Evolutionary conservation across 2,329 filamentous ascomycete genomes (phyloP).

Genomic region (Hypoxylon sp.): DNA sequence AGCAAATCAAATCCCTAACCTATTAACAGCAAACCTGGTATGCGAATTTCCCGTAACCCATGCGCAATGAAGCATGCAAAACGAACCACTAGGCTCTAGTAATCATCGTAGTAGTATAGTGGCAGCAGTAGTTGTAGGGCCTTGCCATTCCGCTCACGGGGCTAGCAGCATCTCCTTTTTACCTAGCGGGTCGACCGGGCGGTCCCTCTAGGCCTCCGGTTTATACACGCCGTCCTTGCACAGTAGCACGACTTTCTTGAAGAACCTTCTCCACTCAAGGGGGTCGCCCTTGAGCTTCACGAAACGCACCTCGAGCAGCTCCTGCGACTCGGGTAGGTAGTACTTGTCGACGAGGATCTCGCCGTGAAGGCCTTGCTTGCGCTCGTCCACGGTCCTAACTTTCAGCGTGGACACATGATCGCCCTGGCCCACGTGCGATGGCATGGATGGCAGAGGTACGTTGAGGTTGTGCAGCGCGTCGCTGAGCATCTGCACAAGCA

Average conservation of each 20-base stretch:
- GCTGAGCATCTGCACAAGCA: slow-evolving; percentile 84
- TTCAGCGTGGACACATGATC: slow-evolving; percentile 76
- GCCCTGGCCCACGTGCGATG: slow-evolving; percentile 62
- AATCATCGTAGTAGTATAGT: background rate
- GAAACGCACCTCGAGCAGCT: slow-evolving; percentile 88
- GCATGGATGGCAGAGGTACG: slow-evolving; percentile 75
- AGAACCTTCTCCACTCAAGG: slow-evolving; percentile 94
- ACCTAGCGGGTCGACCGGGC: slow-evolving; percentile 14
- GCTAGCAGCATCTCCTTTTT: background rate
- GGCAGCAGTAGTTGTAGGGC: too few species aligned
- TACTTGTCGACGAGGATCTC: slow-evolving; percentile 81
- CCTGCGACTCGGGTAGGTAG: slow-evolving; percentile 67
- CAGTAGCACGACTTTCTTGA: slow-evolving; percentile 92
- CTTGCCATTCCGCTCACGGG: background rate
- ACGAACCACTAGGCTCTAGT: background rate
- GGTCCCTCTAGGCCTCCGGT: slow-evolving; percentile 59
- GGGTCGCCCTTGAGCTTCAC: slow-evolving; percentile 97
- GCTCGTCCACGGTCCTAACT: slow-evolving; percentile 80
- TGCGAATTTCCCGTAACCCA: slow-evolving; percentile 31
- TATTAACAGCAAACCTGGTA: slow-evolving; percentile 13
- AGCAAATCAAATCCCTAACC: slow-evolving; percentile 2
- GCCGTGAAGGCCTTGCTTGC: slow-evolving; percentile 80
- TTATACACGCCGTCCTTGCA: slow-evolving; percentile 87
- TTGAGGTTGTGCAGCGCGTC: slow-evolving; percentile 89
- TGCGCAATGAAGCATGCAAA: slow-evolving; percentile 13